A percentile compares a stretch with the other conserved stretches of the same genome.
Conservation (phyloP, 257 asterid species). For the Paulownia fortunei region DNA sequence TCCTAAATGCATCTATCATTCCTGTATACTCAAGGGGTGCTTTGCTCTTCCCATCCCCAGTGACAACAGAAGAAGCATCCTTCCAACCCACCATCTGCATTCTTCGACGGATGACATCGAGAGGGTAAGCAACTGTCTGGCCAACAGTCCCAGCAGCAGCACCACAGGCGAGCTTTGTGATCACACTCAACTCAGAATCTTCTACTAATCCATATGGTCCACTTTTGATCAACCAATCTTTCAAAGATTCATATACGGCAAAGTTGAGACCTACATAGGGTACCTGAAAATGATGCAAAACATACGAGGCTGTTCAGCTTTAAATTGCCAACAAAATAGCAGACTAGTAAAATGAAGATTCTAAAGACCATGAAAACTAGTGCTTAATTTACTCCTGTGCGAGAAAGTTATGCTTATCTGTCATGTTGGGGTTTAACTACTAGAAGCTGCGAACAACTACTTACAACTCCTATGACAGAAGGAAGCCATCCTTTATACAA, state of each 20-base stretch:
- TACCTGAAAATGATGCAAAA: conserved; percentile 46
- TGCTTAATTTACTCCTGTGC: not conserved
- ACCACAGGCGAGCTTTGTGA: conserved; percentile 75
- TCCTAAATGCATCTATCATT: conserved; percentile 79
- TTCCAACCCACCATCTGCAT: conserved; percentile 95
- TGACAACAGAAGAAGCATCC: conserved; percentile 67
- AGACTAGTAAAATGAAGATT: not conserved
- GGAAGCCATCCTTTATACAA: conserved; percentile 87
- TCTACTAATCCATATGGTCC: conserved; percentile 56
- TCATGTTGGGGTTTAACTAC: not conserved
- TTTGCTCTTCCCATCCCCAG: conserved; percentile 67
- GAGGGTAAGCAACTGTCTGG: conserved; percentile 81
- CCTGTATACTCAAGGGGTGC: conserved; percentile 64
- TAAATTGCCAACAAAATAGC: not conserved
- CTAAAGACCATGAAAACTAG: not conserved
- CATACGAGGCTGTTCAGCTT: not conserved
- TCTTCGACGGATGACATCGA: conserved; percentile 78
- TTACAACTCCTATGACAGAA: conserved; percentile 82
- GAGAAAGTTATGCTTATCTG: not conserved
- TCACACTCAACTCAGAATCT: conserved; percentile 62
- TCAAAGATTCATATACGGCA: conserved; percentile 78
- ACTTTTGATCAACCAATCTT: conserved; percentile 66
- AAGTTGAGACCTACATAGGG: conserved; percentile 85
- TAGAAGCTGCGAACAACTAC: conserved; percentile 21
- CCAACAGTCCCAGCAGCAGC: conserved; percentile 82